Evolutionary conservation across 306 rosid genomes (phyloP), one percentile per base, ranked within the genome.

Genomic region (Ceratonia siliqua): DNA sequence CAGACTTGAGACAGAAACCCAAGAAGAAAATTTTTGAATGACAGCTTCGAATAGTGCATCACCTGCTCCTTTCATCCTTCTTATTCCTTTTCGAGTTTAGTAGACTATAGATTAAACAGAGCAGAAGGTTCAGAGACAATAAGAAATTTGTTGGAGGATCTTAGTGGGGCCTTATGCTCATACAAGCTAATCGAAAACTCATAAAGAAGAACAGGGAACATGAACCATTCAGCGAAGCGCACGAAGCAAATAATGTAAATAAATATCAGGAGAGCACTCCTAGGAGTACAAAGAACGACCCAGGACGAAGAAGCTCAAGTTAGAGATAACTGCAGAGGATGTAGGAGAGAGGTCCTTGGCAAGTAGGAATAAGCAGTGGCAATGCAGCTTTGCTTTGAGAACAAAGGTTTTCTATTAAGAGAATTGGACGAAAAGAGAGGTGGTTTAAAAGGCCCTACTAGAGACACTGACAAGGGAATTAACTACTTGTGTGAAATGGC

Each of bases 391-490:
- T 3, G 43, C 6, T 46, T 69, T 18, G 27, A 62, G 49, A 75
- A 63, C 54, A 66, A 41, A 53, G 50, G 81, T 18, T 65, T 25
- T 43, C 80, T 54, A 63, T 12, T 2, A 53, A 62, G 69, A 57
- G 20, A 25, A 56, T 27, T 5, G 48, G 8, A 49, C 28, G 20
- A 65, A 46, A 8, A 62, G 53, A 56, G 82, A 58, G 87, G 75
- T 85, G 20, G 89, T 81, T 83, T 87, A 71, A 73, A 38, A 77
- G 50, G 48, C 49, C 74, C 77, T 69, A 67, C 67, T 52, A 45
- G 68, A 61, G 68, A 81, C 62, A 83, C 63, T 38, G 74, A 55
- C 30, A 72, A 41, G 45, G 79, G 85, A 84, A 82, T 83, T 79
- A 66, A 59, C 45, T 64, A 48, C 46, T 0, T 53, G 74, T 70